These are phyloP conservation scores for Citrus sinensis DNA, from an alignment of 345 rosid genomes.

Conservation along the genomic window DVS_A1.0 CM039169.1:21788001-21788500, in stretches of 20 bases:
- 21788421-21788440: conserved; percentile 53
- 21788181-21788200: too few relatives aligned
- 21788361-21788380: conserved; percentile 33
- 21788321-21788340: conserved; percentile 13
- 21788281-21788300: conserved; percentile 13
- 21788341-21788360: conserved; percentile 17
- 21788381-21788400: conserved; percentile 33
- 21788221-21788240: conserved; percentile 7
- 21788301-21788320: neutral
- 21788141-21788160: too few relatives aligned
- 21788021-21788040: too few relatives aligned
- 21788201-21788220: neutral
- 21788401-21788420: conserved; percentile 38
- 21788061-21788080: too few relatives aligned
- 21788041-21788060: too few relatives aligned
- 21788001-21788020: too few relatives aligned
- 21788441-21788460: conserved; percentile 56
- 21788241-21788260: neutral
- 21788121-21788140: too few relatives aligned
- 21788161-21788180: too few relatives aligned
- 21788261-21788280: conserved; percentile 15
- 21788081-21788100: too few relatives aligned
- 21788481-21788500: conserved; percentile 51
- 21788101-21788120: too few relatives aligned
- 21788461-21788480: conserved; percentile 42